Percentiles rank a stretch among this genome's conserved stretches.
Conservation (phyloP, 768 basidiomycete species). For the Rhodotorula sphaerocarpa region DNA sequence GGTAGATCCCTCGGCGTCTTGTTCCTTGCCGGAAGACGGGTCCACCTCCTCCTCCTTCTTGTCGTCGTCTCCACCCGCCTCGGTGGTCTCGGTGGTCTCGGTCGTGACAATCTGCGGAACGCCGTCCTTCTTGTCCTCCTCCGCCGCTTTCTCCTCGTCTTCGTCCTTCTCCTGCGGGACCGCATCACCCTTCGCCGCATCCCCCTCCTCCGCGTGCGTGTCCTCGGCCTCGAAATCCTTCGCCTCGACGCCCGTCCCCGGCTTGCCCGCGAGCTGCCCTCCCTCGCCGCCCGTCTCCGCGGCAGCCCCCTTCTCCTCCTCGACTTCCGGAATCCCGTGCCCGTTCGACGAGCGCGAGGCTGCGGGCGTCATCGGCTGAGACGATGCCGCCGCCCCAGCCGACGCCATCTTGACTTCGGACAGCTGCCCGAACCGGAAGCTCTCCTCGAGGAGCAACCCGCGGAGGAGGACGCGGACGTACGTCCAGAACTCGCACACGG, state of each 20-base stretch:
- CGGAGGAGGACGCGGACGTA: conserved; percentile 37
- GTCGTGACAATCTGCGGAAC: conserved; percentile 13
- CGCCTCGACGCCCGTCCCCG: conserved; percentile 3
- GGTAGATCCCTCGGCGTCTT: conserved; percentile 41
- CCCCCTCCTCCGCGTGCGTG: conserved; percentile 14
- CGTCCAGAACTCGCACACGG: conserved; percentile 41
- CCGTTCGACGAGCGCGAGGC: not conserved
- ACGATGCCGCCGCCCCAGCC: not conserved
- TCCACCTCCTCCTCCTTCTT: conserved; percentile 51
- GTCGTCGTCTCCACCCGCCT: too few species aligned
- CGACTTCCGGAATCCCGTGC: not conserved
- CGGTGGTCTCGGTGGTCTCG: too few species aligned
- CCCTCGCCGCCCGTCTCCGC: not conserved
- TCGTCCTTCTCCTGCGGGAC: conserved; percentile 28
- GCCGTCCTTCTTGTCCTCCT: conserved; percentile 64
- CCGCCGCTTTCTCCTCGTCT: conserved; percentile 44
- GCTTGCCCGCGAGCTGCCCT: not conserved
- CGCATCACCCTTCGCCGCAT: conserved; percentile 44
- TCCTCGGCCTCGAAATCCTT: conserved; percentile 29
- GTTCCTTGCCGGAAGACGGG: too few species aligned
- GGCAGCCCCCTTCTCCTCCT: not conserved
- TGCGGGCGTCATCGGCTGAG: not conserved
- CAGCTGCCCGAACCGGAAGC: conserved; percentile 30
- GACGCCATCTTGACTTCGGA: not conserved
- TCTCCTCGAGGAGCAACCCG: conserved; percentile 37